Base-by-base conservation (phyloP, 106 monocot species). In the Amphibolis antarctica region DNA sequence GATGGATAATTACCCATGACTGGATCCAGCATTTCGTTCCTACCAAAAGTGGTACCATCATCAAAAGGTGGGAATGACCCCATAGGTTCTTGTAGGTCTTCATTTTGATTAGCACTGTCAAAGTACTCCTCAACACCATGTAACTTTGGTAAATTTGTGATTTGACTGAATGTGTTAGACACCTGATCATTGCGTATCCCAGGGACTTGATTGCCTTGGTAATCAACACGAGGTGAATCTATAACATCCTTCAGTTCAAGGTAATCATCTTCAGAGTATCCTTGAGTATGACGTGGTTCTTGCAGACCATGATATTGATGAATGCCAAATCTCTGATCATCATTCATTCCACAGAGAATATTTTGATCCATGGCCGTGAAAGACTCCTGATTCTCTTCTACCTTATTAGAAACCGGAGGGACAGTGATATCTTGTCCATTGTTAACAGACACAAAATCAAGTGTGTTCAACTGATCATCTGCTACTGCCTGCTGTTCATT, bases 111-210 rank as follows among this genome's bases (percentile, higher is more conserved):
- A 13, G 53, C 36, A 43, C 1, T 24, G 23, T 50, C 27, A 28
- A 71, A 51, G 62, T 42, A 71, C 49, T 71, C 63, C 29, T 71
- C 52, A 62, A 71, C 60, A 53, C 62, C 53, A 54, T 63, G 3
- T 26, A 63, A 36, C 22, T 63, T 53, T 19, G 42, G 25, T 36
- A 31, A 12, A 17, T 12, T 20, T 28, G 21, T 28, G 26, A 46
- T 9, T 28, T 45, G 58, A 62, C 18, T 14, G 21, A 44, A 29
- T 58, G 12, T 58, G 17, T 11, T 7, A 58, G 23, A 58, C 6
- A 15, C 30, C 29, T 58, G 58, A 28, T 28, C 58, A 30, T 58
- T 28, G 28, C 27, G 57, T 29, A 57, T 57, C 57, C 27, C 14
- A 9, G 18, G 5, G 18, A 57, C 15, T 26, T 15, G 9, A 26